phyloP scores from a whole-genome alignment of 2,329 filamentous ascomycete species.

The Xylariaceae sp. region DNA sequence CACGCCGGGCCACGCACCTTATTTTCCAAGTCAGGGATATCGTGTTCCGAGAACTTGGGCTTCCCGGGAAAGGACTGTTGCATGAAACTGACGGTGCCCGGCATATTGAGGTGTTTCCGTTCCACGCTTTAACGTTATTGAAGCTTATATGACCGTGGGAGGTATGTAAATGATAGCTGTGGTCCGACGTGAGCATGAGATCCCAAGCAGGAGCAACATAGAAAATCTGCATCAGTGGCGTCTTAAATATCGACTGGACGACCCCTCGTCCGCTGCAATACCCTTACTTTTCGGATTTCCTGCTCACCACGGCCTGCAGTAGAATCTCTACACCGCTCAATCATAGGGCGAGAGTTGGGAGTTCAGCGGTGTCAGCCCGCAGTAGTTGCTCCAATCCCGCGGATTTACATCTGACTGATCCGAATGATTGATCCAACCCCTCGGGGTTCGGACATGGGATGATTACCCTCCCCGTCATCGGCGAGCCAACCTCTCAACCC shows the following conservation, averaged over 20 bases:
- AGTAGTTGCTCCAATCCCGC: neutral
- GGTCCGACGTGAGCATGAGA: neutral
- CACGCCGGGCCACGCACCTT: neutral
- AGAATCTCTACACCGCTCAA: neutral
- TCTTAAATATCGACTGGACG: neutral
- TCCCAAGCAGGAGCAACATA: neutral
- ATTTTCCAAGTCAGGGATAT: neutral
- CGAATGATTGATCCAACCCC: too few relatives aligned
- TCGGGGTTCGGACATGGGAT: too few relatives aligned
- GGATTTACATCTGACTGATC: neutral
- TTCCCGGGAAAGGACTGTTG: slow-evolving; percentile 8
- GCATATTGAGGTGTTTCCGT: neutral
- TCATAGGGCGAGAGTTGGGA: neutral
- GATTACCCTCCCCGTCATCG: too few relatives aligned
- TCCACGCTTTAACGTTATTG: neutral
- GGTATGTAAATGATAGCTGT: neutral
- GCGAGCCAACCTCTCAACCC: too few relatives aligned
- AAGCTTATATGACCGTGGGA: neutral
- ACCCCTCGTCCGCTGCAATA: neutral
- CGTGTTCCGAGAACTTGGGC: slow-evolving; percentile 3
- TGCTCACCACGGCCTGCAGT: neutral
- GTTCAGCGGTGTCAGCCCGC: neutral
- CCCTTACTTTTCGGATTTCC: neutral
- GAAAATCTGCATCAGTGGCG: neutral
- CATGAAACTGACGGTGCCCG: slow-evolving; percentile 1